These are phyloP conservation scores for Trichosporon ovoides DNA, from an alignment of 1,284 basidiomycete genomes.

Conservation along the genomic window DNA sequence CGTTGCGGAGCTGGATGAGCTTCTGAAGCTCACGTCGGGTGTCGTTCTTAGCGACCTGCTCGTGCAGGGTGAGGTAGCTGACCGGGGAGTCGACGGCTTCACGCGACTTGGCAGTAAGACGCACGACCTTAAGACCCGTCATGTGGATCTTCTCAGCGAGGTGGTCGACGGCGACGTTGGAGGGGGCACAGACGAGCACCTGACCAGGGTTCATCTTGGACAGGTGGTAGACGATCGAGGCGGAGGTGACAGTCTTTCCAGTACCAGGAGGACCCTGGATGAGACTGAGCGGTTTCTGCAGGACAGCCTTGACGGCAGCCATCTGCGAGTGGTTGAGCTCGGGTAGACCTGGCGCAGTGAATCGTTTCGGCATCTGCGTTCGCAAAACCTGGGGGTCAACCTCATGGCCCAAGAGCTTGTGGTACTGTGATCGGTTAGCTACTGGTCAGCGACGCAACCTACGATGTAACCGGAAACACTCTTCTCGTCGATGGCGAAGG, in stretches of 20 bases:
- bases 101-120: conserved; percentile 93
- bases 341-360: conserved; percentile 93
- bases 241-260: conserved; percentile 99
- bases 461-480: conserved; percentile 98
- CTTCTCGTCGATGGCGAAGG: conserved; percentile 97
- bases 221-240: conserved; percentile 96
- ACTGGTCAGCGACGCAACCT: conserved; percentile 42
- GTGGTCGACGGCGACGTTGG: conserved; percentile 99
- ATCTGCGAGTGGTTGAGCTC: conserved; percentile 99
- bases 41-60: conserved; percentile 94
- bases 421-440: not conserved
- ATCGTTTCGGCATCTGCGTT: conserved; percentile 69
- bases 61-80: conserved; percentile 88
- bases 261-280: conserved; percentile 99
- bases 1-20: conserved; percentile 93
- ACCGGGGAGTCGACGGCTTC: conserved; percentile 94
- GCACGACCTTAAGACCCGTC: conserved; percentile 95
- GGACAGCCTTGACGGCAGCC: conserved; percentile 96
- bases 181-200: conserved; percentile 97
- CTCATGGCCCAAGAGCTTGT: conserved; percentile 96
- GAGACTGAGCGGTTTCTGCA: conserved; percentile 96
- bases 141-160: conserved; percentile 97
- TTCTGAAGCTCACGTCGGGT: conserved; percentile 94
- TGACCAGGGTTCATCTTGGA: conserved; percentile 99
- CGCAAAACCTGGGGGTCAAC: conserved; percentile 79